These are phyloP conservation scores for Colletotrichum sp. DNA, from an alignment of 2,329 filamentous ascomycete species.

Conservation along the genomic window DNA sequence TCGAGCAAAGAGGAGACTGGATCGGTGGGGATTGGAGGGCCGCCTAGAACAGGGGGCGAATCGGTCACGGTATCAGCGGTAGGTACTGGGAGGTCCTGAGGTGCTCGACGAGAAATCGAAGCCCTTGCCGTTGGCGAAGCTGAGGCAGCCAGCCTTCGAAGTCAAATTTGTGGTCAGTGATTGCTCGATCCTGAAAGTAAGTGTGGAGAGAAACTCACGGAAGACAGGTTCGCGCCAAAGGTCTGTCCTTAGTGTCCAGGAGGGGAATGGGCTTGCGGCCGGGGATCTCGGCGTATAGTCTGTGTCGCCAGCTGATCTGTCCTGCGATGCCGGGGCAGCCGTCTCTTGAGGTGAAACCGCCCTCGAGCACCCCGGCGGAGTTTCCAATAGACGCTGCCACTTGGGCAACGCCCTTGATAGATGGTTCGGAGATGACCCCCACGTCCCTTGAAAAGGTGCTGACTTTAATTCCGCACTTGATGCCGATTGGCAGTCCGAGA, in stretches of 20 bases:
- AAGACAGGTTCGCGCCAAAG: constrained; percentile 26
- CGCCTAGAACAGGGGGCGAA: not conserved
- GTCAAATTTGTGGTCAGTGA: not conserved
- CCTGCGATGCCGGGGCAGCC: constrained; percentile 31
- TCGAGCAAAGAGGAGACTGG: not conserved
- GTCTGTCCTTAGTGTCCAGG: constrained; percentile 26
- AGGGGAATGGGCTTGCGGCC: constrained; percentile 18
- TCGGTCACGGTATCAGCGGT: not conserved
- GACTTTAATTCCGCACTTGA: constrained; percentile 29
- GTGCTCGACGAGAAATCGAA: not conserved
- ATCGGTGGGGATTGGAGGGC: not conserved
- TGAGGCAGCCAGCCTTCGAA: not conserved
- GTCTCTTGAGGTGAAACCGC: constrained; percentile 23
- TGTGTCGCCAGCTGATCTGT: constrained; percentile 32
- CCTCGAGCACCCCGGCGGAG: constrained; percentile 11
- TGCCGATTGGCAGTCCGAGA: constrained; percentile 31
- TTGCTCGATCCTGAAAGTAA: not conserved
- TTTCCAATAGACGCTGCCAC: constrained; percentile 19
- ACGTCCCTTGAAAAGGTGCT: constrained; percentile 23
- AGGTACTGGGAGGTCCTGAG: not conserved
- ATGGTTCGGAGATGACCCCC: constrained; percentile 31
- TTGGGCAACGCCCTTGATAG: constrained; percentile 27
- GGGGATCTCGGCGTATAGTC: constrained; percentile 24
- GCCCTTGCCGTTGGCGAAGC: not conserved
- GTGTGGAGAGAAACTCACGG: constrained; percentile 18